Percentiles rank a stretch among this genome's conserved stretches.
phyloP scores from a whole-genome alignment of 495 filamentous ascomycete species.

The Lasiosphaeria miniovina region DNA sequence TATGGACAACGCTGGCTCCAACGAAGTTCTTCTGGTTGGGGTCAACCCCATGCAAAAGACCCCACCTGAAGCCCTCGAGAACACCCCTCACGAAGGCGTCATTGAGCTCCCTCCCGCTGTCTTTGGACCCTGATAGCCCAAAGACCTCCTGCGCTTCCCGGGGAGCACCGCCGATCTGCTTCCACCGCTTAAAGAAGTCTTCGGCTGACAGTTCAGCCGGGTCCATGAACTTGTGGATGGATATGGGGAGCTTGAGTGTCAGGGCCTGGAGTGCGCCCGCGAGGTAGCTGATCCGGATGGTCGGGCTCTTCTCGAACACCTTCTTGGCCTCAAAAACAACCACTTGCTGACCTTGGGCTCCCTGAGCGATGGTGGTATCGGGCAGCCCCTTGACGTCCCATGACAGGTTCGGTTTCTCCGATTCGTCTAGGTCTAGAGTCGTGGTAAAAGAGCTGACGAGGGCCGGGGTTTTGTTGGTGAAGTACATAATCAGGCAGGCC shows the following conservation, averaged over 20 bases:
- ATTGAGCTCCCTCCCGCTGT: constrained; percentile 51
- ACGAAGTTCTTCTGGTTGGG: constrained; percentile 90
- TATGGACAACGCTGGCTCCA: constrained; percentile 86
- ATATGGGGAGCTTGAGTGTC: constrained; percentile 84
- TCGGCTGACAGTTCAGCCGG: constrained; percentile 76
- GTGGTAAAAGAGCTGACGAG: constrained; percentile 88
- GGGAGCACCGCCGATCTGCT: constrained; percentile 88
- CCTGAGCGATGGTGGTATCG: constrained; percentile 72
- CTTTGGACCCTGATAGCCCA: constrained; percentile 50
- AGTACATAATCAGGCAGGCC: constrained; percentile 93
- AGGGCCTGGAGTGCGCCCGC: constrained; percentile 91
- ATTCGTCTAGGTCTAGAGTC: constrained; percentile 76
- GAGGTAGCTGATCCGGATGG: constrained; percentile 89
- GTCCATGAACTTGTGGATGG: constrained; percentile 95
- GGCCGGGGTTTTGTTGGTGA: constrained; percentile 85
- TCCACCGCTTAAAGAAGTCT: constrained; percentile 98
- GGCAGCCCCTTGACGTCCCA: constrained; percentile 84
- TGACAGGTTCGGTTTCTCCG: constrained; percentile 64
- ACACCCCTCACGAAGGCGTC: constrained; percentile 61
- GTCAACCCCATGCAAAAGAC: constrained; percentile 79
- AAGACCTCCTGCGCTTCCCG: constrained; percentile 87
- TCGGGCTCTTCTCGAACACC: constrained; percentile 80
- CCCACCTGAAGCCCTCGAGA: constrained; percentile 84
- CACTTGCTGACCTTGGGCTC: constrained; percentile 84
- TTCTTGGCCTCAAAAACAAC: constrained; percentile 86